These are phyloP conservation scores for Pyrenophora teres DNA, from an alignment of 2,329 filamentous ascomycete species.

Conservation along the genomic window DNA sequence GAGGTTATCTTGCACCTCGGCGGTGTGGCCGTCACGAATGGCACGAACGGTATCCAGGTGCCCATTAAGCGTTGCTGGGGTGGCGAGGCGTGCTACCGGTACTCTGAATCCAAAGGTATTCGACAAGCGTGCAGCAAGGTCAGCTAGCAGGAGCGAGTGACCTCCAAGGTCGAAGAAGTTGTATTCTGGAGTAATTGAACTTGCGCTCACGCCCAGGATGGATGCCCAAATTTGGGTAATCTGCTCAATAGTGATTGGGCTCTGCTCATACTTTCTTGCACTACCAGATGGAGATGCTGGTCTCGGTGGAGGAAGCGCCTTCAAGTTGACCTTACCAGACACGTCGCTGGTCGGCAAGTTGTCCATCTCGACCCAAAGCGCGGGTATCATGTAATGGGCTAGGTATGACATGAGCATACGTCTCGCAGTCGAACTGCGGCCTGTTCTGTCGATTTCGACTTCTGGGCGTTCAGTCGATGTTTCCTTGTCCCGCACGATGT, in stretches of 20 bases:
- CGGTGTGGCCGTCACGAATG: slow-evolving; percentile 73
- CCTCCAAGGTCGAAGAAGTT: slow-evolving; percentile 83
- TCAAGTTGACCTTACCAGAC: slow-evolving; percentile 78
- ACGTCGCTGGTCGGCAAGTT: slow-evolving; percentile 76
- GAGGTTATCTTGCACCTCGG: slow-evolving; percentile 75
- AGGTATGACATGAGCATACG: slow-evolving; percentile 68
- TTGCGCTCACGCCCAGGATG: slow-evolving; percentile 67
- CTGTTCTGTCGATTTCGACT: slow-evolving; percentile 70
- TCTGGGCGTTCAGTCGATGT: slow-evolving; percentile 61
- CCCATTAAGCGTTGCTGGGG: slow-evolving; percentile 71
- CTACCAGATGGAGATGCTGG: slow-evolving; percentile 54
- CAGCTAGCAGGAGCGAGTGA: slow-evolving; percentile 77
- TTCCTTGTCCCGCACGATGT: slow-evolving; percentile 71
- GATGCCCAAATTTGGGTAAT: slow-evolving; percentile 75
- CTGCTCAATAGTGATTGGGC: slow-evolving; percentile 68
- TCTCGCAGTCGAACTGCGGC: slow-evolving; percentile 71
- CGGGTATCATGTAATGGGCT: slow-evolving; percentile 83
- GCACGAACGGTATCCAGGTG: slow-evolving; percentile 73
- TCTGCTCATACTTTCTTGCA: slow-evolving; percentile 59
- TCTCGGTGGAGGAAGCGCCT: slow-evolving; percentile 67
- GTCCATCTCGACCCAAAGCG: slow-evolving; percentile 74
- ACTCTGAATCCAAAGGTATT: slow-evolving; percentile 74
- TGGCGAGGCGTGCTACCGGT: slow-evolving; percentile 71
- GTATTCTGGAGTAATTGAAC: slow-evolving; percentile 68
- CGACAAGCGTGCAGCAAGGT: slow-evolving; percentile 72